Base-by-base conservation (phyloP, 2,329 filamentous ascomycete genomes). In the Cryphonectria carpinicola region DNA sequence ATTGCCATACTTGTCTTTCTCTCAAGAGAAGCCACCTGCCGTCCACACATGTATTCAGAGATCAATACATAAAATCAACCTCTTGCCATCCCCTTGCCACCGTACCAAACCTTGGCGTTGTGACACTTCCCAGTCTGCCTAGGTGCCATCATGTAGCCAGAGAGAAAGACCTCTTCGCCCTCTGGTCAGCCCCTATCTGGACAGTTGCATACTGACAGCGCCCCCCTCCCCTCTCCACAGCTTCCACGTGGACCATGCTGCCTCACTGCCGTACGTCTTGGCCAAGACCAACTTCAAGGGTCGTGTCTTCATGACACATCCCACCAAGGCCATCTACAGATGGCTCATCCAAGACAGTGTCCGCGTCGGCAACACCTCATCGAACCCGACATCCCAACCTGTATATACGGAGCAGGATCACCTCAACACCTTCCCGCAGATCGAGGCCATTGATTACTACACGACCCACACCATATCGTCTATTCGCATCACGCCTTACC, bases 241-340 rank as follows among this genome's bases (percentile, higher is more conserved):
- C 92, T 99, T 99, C 79, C 96, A 99, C 81, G 88, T 98, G 80
- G 96, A 99, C 79, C 96, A 99, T 84, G 96, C 96, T n/a, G 95
- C 95, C 22, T 97, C 95, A n/a, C 85, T 99, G 63, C 96, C 96
- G 61, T 99, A 98, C 80, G 96, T 99, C 71, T 88, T 99, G 74
- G 93, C 95, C 74, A 99, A 99, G 84, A 98, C 96, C 52, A 98
- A 98, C 81, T 99, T 99, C 85, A 92, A 93, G 74, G 96, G 96
- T 65, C 90, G 95, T 32, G 95, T 98, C 72, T 98, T 98, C 84
- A 99, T 98, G 95, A 99, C 96, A 66, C 96, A 99, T 84, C 94
- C 96, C 1, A 99, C 96, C 63, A 98, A 99, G 81, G 96, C 96
- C 76, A 99, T 99, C 80, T 99, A 99, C 88, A 98, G 98, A 83